Percentiles rank a stretch among this genome's conserved stretches.
These are phyloP conservation scores for Cladophialophora carrionii DNA, from an alignment of 2,329 filamentous ascomycete genomes.

Conservation along the genomic window DNA sequence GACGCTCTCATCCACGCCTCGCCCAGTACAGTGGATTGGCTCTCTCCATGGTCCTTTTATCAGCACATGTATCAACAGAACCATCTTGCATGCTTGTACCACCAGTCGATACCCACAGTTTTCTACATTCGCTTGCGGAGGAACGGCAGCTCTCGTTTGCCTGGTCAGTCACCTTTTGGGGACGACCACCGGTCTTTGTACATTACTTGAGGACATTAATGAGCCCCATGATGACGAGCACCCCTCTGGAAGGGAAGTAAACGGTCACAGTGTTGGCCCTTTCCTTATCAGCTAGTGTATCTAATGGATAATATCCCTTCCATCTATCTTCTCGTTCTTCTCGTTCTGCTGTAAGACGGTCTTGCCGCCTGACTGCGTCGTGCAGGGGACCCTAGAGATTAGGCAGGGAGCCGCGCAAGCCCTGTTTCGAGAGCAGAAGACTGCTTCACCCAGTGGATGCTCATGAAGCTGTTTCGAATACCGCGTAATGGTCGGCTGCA, in stretches of 20 bases:
- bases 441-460: not conserved
- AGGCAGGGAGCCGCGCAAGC: not conserved
- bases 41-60: constrained; percentile 1
- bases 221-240: constrained; percentile 30
- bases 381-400: not conserved
- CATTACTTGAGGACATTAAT: constrained; percentile 29
- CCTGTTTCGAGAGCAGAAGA: not conserved
- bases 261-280: constrained; percentile 12
- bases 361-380: not conserved
- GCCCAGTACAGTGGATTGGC: not conserved
- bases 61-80: constrained; percentile 29
- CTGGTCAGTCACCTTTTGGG: constrained; percentile 7
- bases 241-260: constrained; percentile 12
- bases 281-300: constrained; percentile 14
- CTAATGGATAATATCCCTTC: constrained; percentile 26
- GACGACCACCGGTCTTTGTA: constrained; percentile 21
- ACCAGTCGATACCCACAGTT: constrained; percentile 30
- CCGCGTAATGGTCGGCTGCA: not conserved
- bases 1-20: not conserved
- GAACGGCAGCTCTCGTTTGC: constrained; percentile 20
- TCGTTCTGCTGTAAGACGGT: not conserved
- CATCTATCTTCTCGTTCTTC: not conserved
- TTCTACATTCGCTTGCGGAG: constrained; percentile 28
- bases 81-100: constrained; percentile 25
- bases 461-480: not conserved